Evolutionary conservation across 2,329 filamentous ascomycete genomes (phyloP).

Genomic region (Gyromitra esculenta): DNA sequence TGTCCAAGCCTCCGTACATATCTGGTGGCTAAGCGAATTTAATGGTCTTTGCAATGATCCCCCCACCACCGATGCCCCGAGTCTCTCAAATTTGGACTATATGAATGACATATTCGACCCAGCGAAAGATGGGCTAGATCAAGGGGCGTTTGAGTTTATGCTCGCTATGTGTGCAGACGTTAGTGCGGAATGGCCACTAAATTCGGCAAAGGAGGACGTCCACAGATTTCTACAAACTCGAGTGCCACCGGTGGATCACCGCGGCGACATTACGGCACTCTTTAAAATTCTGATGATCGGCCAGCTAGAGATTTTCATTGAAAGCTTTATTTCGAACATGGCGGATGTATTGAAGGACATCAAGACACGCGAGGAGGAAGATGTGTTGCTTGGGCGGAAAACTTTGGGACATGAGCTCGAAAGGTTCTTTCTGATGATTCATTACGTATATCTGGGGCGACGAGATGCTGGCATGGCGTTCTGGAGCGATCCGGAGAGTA

Average conservation of each 20-base stretch:
- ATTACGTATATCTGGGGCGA: slow-evolving; percentile 87
- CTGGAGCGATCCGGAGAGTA: slow-evolving; percentile 91
- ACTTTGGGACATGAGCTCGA: slow-evolving; percentile 76
- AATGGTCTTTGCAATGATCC: slow-evolving; percentile 87
- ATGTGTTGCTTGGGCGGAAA: slow-evolving; percentile 62
- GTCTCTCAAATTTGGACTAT: slow-evolving; percentile 67
- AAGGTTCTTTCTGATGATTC: slow-evolving; percentile 88
- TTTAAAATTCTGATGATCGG: slow-evolving; percentile 79
- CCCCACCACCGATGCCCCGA: slow-evolving; percentile 67
- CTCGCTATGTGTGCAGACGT: slow-evolving; percentile 84
- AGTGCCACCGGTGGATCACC: slow-evolving; percentile 73
- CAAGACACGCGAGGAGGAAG: slow-evolving; percentile 60
- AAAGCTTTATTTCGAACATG: slow-evolving; percentile 93
- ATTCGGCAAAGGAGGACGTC: slow-evolving; percentile 83
- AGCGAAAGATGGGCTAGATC: slow-evolving; percentile 71
- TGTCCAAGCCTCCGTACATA: slow-evolving; percentile 79
- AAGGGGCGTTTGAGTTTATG: slow-evolving; percentile 92
- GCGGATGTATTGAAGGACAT: slow-evolving; percentile 77
- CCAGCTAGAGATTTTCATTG: slow-evolving; percentile 85
- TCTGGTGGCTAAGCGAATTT: slow-evolving; percentile 93
- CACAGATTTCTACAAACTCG: slow-evolving; percentile 85
- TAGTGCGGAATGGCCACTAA: slow-evolving; percentile 83
- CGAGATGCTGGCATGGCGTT: slow-evolving; percentile 86
- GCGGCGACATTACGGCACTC: slow-evolving; percentile 75
- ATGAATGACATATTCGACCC: slow-evolving; percentile 50